Percentiles rank a stretch among this genome's conserved stretches.
Conservation (phyloP, 2,329 filamentous ascomycete genomes). For the Keithomyces neogunnii region DNA sequence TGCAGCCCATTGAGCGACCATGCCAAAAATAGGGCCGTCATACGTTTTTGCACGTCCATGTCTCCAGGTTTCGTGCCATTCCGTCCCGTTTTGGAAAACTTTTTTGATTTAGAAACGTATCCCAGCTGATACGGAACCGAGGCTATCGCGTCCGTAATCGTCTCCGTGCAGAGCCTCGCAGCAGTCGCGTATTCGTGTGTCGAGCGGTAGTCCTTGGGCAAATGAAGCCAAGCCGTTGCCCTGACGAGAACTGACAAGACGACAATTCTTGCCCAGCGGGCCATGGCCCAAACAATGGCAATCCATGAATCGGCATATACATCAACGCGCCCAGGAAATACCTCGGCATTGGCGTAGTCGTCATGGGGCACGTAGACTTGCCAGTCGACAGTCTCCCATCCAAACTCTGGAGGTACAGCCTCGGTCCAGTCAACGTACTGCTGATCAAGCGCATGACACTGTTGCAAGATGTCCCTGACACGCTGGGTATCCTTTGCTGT, state of each 20-base stretch:
- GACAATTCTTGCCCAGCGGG: not conserved
- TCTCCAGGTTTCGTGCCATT: not conserved
- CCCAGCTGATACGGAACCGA: not conserved
- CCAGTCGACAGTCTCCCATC: constrained; percentile 1
- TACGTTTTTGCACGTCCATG: not conserved
- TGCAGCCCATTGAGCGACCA: not conserved
- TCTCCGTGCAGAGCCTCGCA: not conserved
- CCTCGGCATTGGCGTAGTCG: not conserved
- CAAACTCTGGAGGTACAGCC: not conserved
- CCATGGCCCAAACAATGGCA: not conserved
- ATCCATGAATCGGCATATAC: not conserved
- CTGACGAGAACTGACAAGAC: not conserved
- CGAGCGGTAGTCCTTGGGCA: not conserved
- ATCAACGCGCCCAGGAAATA: not conserved
- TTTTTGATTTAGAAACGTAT: not conserved
- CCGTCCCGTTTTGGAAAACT: not conserved
- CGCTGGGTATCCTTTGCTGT: not conserved
- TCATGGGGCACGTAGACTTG: not conserved
- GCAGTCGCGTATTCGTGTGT: not conserved
- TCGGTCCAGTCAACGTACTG: not conserved
- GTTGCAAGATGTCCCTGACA: not conserved
- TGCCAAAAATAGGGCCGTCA: not conserved
- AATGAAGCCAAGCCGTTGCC: not conserved
- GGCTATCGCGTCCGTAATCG: not conserved
- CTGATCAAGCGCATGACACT: not conserved